Conservation (phyloP, 228 moss, liverwort and hornwort species). For the Sphagnum magellanicum region DNA sequence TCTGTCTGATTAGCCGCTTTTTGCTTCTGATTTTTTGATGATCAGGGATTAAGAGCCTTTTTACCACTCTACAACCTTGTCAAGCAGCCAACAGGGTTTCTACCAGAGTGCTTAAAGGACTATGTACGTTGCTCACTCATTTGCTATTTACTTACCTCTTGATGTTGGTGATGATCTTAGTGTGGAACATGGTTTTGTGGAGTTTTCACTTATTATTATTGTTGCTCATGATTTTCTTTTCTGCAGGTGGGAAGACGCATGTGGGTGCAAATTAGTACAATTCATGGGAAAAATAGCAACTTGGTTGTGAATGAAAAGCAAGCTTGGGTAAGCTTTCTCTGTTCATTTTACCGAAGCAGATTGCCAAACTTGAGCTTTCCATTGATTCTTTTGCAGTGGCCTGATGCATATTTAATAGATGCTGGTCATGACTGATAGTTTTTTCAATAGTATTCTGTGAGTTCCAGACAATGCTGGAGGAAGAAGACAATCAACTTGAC, state of each 20-base stretch:
- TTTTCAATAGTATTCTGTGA: too few species aligned
- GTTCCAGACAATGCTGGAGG: too few species aligned
- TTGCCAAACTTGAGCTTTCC: not conserved
- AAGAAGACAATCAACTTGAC: too few species aligned
- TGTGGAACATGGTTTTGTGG: too few species aligned
- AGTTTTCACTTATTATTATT: too few species aligned
- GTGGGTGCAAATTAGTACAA: constrained; percentile 50
- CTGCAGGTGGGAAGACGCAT: constrained; percentile 55
- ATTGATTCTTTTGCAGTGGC: too few species aligned
- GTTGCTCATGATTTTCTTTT: not conserved
- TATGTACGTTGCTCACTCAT: constrained; percentile 37
- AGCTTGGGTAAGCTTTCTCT: constrained; percentile 57
- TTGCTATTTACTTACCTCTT: too few species aligned
- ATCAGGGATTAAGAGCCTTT: constrained; percentile 72
- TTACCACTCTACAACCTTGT: constrained; percentile 54
- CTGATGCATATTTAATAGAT: too few species aligned
- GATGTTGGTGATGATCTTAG: too few species aligned
- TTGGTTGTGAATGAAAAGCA: constrained; percentile 69
- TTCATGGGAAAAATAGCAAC: constrained; percentile 45
- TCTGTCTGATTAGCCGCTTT: too few species aligned
- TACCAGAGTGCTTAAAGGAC: constrained; percentile 37
- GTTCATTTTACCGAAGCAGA: constrained; percentile 6
- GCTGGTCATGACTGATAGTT: too few species aligned
- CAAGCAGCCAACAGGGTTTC: constrained; percentile 15
- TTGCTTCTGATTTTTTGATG: constrained; percentile 1